A percentile compares a stretch with the other conserved stretches of the same genome.
phyloP scores from a whole-genome alignment of 495 filamentous ascomycete genomes.

The Sphaerosporella brunnea region DNA sequence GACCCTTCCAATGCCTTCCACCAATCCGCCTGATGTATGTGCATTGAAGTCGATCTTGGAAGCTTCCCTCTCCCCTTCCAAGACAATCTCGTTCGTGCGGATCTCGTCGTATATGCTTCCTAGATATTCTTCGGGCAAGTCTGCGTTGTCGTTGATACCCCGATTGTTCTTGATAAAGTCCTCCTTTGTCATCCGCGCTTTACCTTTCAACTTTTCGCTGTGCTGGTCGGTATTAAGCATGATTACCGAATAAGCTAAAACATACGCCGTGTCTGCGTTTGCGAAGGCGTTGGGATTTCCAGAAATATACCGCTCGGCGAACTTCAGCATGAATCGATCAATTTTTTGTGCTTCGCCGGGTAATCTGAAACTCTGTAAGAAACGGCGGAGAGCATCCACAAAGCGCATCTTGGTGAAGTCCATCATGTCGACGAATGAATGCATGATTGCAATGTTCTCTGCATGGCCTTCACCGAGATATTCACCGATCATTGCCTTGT shows the following conservation, averaged over 20 bases:
- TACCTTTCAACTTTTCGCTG: constrained; percentile 61
- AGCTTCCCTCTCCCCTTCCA: constrained; percentile 75
- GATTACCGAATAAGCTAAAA: constrained; percentile 89
- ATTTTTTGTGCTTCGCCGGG: constrained; percentile 98
- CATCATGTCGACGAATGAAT: constrained; percentile 91
- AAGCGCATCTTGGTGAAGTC: constrained; percentile 87
- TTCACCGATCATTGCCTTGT: constrained; percentile 85
- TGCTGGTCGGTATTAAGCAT: constrained; percentile 94
- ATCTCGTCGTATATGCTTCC: constrained; percentile 85
- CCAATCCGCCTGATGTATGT: constrained; percentile 48
- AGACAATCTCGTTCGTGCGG: constrained; percentile 73
- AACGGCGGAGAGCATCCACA: constrained; percentile 75
- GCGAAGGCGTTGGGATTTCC: constrained; percentile 96
- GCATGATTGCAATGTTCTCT: constrained; percentile 91
- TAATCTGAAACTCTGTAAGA: constrained; percentile 85
- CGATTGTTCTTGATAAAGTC: constrained; percentile 99
- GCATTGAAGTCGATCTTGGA: constrained; percentile 54
- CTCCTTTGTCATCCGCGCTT: constrained; percentile 70
- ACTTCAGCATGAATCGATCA: constrained; percentile 98
- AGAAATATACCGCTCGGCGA: constrained; percentile 83
- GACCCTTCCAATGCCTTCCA: constrained; percentile 73
- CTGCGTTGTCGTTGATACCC: constrained; percentile 91
- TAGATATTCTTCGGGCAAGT: constrained; percentile 86
- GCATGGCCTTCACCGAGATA: constrained; percentile 86
- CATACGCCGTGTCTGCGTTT: constrained; percentile 94